Conservation (phyloP, 169 alveolate genomes). For the Cryptosporidium meleagridis region DNA sequence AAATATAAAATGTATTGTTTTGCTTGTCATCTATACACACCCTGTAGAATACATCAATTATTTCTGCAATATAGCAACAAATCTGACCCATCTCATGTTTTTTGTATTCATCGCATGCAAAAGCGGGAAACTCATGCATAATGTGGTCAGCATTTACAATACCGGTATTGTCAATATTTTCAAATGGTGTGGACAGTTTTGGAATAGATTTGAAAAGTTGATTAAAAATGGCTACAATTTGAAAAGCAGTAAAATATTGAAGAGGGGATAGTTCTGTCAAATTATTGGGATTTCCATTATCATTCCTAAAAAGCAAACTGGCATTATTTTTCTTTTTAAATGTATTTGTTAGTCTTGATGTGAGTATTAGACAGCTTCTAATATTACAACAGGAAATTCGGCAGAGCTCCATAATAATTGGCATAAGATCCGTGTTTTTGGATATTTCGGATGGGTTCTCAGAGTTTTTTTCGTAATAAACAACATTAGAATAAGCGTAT, state of each 20-base stretch:
- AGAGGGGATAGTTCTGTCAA: constrained; percentile 51
- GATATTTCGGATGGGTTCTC: background rate
- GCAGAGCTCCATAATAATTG: constrained; percentile 50
- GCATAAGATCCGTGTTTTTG: background rate
- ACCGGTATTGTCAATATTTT: background rate
- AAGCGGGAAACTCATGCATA: background rate
- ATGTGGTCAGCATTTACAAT: background rate
- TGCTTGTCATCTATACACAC: constrained; percentile 63
- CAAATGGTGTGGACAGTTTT: constrained; percentile 12
- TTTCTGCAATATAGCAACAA: constrained; percentile 61
- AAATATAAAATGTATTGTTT: constrained; percentile 57
- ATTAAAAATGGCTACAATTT: constrained; percentile 32
- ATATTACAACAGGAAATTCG: constrained; percentile 58
- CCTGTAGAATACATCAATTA: constrained; percentile 54
- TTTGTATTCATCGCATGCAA: background rate
- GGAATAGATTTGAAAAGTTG: constrained; percentile 33
- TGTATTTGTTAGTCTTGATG: constrained; percentile 47
- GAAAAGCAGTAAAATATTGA: constrained; percentile 56
- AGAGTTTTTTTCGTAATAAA: background rate
- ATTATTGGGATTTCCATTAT: background rate
- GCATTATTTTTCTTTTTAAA: constrained; percentile 28
- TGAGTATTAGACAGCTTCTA: constrained; percentile 38
- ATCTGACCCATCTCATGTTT: constrained; percentile 36
- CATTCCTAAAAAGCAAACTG: constrained; percentile 29
- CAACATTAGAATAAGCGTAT: constrained; percentile 46